Evolutionary conservation across 2,329 filamentous ascomycete species (phyloP).

Genomic region (Colletotrichum cordylinicola): DNA sequence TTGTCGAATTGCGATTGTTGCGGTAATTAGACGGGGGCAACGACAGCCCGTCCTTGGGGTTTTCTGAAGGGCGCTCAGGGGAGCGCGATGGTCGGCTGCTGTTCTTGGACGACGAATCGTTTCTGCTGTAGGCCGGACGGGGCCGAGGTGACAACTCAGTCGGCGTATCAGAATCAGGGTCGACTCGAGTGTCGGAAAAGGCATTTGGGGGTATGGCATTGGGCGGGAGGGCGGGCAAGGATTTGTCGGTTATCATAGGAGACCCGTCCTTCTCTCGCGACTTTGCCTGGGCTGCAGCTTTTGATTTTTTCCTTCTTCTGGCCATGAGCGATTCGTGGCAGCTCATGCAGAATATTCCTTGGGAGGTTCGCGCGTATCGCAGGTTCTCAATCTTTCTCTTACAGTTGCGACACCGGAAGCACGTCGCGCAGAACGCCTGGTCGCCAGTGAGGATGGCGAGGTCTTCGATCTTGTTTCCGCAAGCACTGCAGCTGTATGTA

Average conservation of each 20-base stretch:
- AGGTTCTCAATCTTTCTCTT: conserved; percentile 99
- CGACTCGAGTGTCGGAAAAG: conserved; percentile 65
- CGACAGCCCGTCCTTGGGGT: conserved; percentile 61
- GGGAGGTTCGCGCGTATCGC: conserved; percentile 94
- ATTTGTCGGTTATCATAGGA: conserved; percentile 84
- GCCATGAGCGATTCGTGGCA: conserved; percentile 98
- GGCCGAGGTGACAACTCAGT: conserved; percentile 73
- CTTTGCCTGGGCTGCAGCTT: conserved; percentile 67
- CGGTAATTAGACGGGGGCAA: conserved; percentile 80
- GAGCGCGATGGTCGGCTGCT: conserved; percentile 59
- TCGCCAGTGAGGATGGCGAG: conserved; percentile 96
- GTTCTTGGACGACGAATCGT: conserved; percentile 61
- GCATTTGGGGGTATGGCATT: conserved; percentile 69
- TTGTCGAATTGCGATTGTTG: conserved; percentile 76
- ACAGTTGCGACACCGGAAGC: conserved; percentile 97
- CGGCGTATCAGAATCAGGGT: conserved; percentile 66
- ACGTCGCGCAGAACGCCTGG: conserved; percentile 96
- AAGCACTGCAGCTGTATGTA: conserved; percentile 97
- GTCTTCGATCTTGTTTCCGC: conserved; percentile 97
- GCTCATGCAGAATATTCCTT: conserved; percentile 99
- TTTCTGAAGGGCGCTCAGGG: conserved; percentile 55
- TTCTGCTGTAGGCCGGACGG: conserved; percentile 53
- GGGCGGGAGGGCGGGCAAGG: conserved; percentile 86
- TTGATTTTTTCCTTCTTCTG: conserved; percentile 84
- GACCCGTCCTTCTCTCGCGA: conserved; percentile 67